Evolutionary conservation across 495 filamentous ascomycete genomes (phyloP).

Genomic region (Penicillium riverlandense): DNA sequence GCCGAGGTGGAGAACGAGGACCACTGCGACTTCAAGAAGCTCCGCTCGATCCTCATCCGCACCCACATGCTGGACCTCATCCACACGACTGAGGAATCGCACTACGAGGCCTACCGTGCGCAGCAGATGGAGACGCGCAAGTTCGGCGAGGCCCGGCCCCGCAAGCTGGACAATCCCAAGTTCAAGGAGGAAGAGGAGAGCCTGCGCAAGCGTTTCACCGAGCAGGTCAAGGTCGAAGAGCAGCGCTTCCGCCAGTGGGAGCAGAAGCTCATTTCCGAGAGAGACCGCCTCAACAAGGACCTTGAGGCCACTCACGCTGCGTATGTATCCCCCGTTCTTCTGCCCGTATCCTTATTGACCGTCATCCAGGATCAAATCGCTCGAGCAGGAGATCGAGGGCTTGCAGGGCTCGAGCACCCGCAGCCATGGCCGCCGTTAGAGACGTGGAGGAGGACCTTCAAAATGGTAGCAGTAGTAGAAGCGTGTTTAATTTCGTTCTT

Average conservation of each 20-base stretch:
- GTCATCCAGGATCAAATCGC: constrained; percentile 69
- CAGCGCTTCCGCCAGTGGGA: constrained; percentile 98
- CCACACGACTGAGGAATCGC: constrained; percentile 96
- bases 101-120: constrained; percentile 98
- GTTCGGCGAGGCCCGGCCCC: constrained; percentile 92
- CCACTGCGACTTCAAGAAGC: constrained; percentile 99
- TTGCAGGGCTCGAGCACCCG: constrained; percentile 89
- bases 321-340: constrained; percentile 36
- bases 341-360: constrained; percentile 18
- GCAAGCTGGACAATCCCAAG: constrained; percentile 99
- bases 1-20: constrained; percentile 99
- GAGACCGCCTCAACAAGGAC: constrained; percentile 98
- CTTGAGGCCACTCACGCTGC: constrained; percentile 94
- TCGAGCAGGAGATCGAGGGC: constrained; percentile 86
- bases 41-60: constrained; percentile 95
- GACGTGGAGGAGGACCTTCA: constrained; percentile 12
- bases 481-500: constrained; percentile 27
- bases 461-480: constrained; percentile 24
- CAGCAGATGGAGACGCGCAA: constrained; percentile 99
- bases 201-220: constrained; percentile 95
- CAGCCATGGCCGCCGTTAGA: constrained; percentile 92
- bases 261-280: constrained; percentile 97
- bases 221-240: constrained; percentile 99
- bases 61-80: constrained; percentile 99
- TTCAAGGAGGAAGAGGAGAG: constrained; percentile 99